Evolutionary conservation across 1,284 basidiomycete species (phyloP).

Genomic region (Acaromyces ingoldii): DNA sequence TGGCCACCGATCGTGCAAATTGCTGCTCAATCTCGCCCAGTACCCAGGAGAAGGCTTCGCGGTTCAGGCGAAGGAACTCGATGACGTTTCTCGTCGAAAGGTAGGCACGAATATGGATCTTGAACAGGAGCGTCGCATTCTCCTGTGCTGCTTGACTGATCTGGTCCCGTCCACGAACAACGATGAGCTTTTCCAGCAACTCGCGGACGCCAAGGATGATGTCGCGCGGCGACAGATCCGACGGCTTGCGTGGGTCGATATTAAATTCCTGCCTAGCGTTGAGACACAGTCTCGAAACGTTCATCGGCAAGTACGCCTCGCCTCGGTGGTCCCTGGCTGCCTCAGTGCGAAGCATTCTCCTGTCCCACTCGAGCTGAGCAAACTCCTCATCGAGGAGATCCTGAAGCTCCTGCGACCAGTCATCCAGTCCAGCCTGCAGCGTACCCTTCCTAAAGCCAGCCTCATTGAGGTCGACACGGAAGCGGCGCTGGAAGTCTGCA

Average conservation of each 20-base stretch:
- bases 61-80: conserved; percentile 47
- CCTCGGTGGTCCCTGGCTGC: conserved; percentile 69
- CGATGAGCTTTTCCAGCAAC: conserved; percentile 48
- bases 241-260: conserved; percentile 86
- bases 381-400: conserved; percentile 84
- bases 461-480: conserved; percentile 77
- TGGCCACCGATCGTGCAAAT: conserved; percentile 72
- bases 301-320: conserved; percentile 61
- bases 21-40: conserved; percentile 80
- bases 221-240: conserved; percentile 81
- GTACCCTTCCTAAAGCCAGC: conserved; percentile 58
- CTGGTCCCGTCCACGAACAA: conserved; percentile 71
- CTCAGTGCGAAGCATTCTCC: conserved; percentile 69
- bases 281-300: conserved; percentile 87
- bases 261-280: conserved; percentile 97
- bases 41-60: conserved; percentile 91
- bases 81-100: conserved; percentile 49
- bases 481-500: conserved; percentile 79
- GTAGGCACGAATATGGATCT: conserved; percentile 59
- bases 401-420: conserved; percentile 79
- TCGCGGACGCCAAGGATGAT: conserved; percentile 69
- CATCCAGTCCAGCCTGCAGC: conserved; percentile 89
- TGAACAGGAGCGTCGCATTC: conserved; percentile 87
- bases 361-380: conserved; percentile 69
- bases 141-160: conserved; percentile 72